Conservation (phyloP, 1,284 basidiomycete genomes). For the Peniophora sp. region DNA sequence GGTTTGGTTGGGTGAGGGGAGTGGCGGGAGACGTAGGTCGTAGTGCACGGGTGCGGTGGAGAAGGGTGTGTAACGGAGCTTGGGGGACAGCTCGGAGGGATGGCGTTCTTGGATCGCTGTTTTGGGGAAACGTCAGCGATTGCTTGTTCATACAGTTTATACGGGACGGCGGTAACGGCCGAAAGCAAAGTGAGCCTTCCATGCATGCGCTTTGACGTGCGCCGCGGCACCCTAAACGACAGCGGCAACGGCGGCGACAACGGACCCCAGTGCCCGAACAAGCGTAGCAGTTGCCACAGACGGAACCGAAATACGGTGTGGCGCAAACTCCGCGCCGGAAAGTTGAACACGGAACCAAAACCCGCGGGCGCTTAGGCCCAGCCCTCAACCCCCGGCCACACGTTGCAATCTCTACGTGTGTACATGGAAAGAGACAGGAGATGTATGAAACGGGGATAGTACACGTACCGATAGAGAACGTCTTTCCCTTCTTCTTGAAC, state of each 20-base stretch:
- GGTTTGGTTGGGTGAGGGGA: constrained; percentile 20
- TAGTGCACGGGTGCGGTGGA: constrained; percentile 20
- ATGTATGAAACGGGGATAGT: background rate
- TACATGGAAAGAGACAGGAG: no score
- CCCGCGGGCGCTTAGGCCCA: no score
- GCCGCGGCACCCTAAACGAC: background rate
- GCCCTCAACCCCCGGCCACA: no score
- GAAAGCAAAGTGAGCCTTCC: no score
- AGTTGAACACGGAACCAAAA: no score
- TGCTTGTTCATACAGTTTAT: background rate
- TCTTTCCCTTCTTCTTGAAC: constrained; percentile 15
- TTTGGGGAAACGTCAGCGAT: no score
- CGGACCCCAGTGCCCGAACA: background rate
- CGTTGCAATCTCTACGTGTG: no score
- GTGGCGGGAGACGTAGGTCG: constrained; percentile 23
- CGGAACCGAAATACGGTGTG: no score
- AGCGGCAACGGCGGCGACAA: background rate
- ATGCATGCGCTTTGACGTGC: no score
- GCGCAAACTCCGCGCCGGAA: no score
- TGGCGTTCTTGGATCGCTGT: background rate
- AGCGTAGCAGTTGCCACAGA: background rate
- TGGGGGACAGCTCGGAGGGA: constrained; percentile 20
- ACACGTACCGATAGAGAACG: constrained; percentile 14
- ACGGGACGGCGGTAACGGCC: no score
- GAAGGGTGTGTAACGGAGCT: constrained; percentile 23